These are phyloP conservation scores for Candida fluviatilis DNA, from an alignment of 805 yeast species.

Conservation along the genomic window DNA sequence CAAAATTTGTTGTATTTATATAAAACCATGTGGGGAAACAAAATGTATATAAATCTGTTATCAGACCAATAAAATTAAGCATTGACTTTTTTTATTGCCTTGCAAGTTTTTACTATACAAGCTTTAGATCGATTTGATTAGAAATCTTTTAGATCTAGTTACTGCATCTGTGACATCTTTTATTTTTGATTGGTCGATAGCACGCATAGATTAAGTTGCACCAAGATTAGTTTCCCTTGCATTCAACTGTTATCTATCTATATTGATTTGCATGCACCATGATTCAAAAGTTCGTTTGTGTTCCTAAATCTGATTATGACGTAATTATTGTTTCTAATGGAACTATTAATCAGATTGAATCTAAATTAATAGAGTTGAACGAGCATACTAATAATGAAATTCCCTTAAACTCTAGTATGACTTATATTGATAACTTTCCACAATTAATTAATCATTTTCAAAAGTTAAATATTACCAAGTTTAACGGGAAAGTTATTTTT, in stretches of 20 bases:
- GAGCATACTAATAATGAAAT: slow-evolving; percentile 15
- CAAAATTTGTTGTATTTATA: slow-evolving; percentile 1
- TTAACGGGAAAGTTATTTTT: slow-evolving; percentile 28
- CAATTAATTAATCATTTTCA: slow-evolving; percentile 15
- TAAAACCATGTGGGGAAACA: not conserved
- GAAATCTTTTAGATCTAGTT: not conserved
- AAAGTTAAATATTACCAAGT: slow-evolving; percentile 7
- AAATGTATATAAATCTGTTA: slow-evolving; percentile 10
- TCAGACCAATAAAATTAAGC: slow-evolving; percentile 20
- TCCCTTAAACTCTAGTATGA: slow-evolving; percentile 17
- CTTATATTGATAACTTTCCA: slow-evolving; percentile 22
- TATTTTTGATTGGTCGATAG: not conserved
- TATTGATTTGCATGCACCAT: too few relatives aligned
- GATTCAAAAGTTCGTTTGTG: slow-evolving; percentile 34
- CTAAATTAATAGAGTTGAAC: slow-evolving; percentile 20
- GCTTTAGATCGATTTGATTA: not conserved
- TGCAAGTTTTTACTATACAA: too few relatives aligned
- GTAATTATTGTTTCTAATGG: slow-evolving; percentile 34
- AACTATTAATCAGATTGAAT: slow-evolving; percentile 24
- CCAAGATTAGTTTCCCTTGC: not conserved
- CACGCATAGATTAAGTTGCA: not conserved
- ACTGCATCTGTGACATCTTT: not conserved
- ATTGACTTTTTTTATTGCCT: not conserved
- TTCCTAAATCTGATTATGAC: slow-evolving; percentile 28
- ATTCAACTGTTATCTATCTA: not conserved